A percentile compares a stretch with the other conserved stretches of the same genome.
phyloP scores from a whole-genome alignment of 805 yeast genomes.

The Peterozyma toletana region DNA sequence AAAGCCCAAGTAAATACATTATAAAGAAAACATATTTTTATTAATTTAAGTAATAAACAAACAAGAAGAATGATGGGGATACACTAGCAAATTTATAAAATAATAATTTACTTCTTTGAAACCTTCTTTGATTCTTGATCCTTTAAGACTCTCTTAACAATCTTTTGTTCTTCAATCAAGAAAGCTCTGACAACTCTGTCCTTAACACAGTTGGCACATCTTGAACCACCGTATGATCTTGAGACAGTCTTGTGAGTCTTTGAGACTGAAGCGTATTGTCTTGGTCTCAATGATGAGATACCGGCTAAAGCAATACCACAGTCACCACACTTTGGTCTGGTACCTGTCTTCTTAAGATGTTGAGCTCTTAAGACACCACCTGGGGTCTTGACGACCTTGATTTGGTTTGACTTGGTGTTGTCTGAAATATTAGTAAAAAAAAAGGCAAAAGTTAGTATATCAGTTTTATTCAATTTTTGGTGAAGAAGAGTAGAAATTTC shows the following conservation, averaged over 20 bases:
- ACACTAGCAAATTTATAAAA: background rate
- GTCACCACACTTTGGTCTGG: conserved; percentile 88
- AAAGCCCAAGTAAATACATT: background rate
- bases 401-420: conserved; percentile 99
- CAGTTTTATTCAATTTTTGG: no score
- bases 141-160: conserved; percentile 98
- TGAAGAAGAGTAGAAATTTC: no score
- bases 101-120: conserved; percentile 27
- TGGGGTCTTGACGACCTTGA: conserved; percentile 99
- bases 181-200: conserved; percentile 99
- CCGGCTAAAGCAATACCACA: conserved; percentile 63
- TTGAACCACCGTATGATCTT: conserved; percentile 99
- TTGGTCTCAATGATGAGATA: conserved; percentile 93
- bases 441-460: background rate
- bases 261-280: conserved; percentile 91
- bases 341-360: conserved; percentile 88
- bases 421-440: conserved; percentile 32
- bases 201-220: conserved; percentile 98
- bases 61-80: no score
- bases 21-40: background rate
- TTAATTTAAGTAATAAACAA: no score
- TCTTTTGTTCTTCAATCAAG: conserved; percentile 99
- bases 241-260: conserved; percentile 97
- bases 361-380: conserved; percentile 99
- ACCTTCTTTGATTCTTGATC: conserved; percentile 83